Conservation (phyloP, 352 stramenopile species). For the Globisporangium cystogenes region DNA sequence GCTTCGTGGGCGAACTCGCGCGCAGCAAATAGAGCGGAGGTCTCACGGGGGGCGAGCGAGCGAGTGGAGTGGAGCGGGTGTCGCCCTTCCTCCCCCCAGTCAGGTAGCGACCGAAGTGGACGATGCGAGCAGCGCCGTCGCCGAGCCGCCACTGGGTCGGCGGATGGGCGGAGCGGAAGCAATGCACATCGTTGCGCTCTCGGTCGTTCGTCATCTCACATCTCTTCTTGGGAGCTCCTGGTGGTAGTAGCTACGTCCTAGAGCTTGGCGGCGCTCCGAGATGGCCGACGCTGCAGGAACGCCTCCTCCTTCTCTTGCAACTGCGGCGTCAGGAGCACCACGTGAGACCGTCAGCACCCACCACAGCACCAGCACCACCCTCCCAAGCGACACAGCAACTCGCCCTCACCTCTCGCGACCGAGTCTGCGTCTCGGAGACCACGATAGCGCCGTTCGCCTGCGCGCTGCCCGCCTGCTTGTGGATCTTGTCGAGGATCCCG, state of each 20-base stretch:
- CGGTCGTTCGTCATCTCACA: not conserved
- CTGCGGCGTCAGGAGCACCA: slow-evolving; percentile 11
- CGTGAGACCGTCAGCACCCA: not conserved
- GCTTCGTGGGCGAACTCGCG: slow-evolving; percentile 69
- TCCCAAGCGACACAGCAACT: not conserved
- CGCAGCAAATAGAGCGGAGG: slow-evolving; percentile 45
- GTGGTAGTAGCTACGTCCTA: slow-evolving; percentile 11
- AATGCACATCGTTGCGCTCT: slow-evolving; percentile 7
- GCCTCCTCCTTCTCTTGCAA: slow-evolving; percentile 48
- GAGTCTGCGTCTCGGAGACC: slow-evolving; percentile 62
- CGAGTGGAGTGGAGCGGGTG: no score
- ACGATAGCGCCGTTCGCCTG: slow-evolving; percentile 48
- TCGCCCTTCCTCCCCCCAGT: not conserved
- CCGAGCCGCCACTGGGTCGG: slow-evolving; percentile 1
- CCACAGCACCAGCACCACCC: no score
- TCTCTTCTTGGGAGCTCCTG: not conserved
- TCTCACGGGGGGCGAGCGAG: no score
- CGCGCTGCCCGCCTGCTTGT: slow-evolving; percentile 30
- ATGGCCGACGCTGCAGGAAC: slow-evolving; percentile 28
- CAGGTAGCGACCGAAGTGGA: not conserved
- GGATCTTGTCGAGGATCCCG: slow-evolving; percentile 66
- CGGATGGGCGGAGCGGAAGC: slow-evolving; percentile 2
- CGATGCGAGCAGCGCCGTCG: not conserved
- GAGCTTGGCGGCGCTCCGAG: slow-evolving; percentile 23
- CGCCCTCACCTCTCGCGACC: slow-evolving; percentile 52